A percentile compares a stretch with the other conserved stretches of the same genome.
Conservation (phyloP, 257 asterid species). For the Rubia yunnanensis region DNA sequence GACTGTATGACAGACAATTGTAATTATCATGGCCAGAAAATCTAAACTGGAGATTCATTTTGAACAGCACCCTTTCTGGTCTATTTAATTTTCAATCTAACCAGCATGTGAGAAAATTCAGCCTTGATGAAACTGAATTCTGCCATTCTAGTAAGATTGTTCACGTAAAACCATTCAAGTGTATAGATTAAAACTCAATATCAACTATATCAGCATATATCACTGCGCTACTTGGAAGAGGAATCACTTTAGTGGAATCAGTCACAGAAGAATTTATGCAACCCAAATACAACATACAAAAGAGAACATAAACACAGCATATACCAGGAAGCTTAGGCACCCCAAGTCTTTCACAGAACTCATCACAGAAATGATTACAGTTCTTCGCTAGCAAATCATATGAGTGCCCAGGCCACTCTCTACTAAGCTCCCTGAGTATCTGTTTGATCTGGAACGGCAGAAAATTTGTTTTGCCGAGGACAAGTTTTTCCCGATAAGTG, state of each 20-base stretch:
- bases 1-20: background rate
- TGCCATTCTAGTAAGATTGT: background rate
- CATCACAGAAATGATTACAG: slow-evolving; percentile 97
- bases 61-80: background rate
- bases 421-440: slow-evolving; percentile 86
- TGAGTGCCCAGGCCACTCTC: slow-evolving; percentile 96
- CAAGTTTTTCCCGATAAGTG: slow-evolving; percentile 66
- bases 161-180: background rate
- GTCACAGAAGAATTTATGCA: background rate
- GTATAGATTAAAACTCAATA: background rate
- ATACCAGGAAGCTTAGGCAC: slow-evolving; percentile 97
- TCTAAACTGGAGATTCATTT: background rate
- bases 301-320: background rate
- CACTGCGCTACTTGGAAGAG: background rate
- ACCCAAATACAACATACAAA: background rate
- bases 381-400: slow-evolving; percentile 85
- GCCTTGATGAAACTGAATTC: background rate
- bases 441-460: slow-evolving; percentile 69
- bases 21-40: background rate
- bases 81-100: background rate
- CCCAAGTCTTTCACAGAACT: slow-evolving; percentile 80
- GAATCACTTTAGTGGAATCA: background rate
- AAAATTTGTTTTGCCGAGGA: slow-evolving; percentile 62
- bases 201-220: background rate
- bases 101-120: background rate